Base-by-base conservation (phyloP, 106 monocot genomes). In the Dactylorhiza incarnata region DNA sequence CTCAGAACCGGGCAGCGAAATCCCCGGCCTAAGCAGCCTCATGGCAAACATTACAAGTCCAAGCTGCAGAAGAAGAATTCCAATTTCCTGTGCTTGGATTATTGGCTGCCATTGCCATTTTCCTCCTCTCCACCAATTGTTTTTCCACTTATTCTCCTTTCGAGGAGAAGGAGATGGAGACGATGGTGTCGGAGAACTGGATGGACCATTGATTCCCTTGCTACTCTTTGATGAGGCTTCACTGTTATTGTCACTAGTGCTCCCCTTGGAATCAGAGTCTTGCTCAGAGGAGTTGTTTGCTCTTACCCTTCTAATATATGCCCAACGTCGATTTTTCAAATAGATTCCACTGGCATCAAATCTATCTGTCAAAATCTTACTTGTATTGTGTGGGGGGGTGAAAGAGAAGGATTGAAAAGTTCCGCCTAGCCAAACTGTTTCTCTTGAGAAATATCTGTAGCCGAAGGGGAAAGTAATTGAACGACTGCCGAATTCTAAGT, bases 91-190 rank as follows among this genome's bases (percentile, higher is more conserved):
- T 9, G 83, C 89, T 80, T 89, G 94, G 12, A 91, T 84, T 23
- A 99, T 74, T 2, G 94, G 97, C 73, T 88, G 85, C 97, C 97
- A 99, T 77, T 88, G 79, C 97, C 94, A 99, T 55, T 83, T 83
- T 15, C 77, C 80, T 53, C 79, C 81, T 75, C 82, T 86, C 93
- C 89, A 86, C 93, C 90, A 94, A 67, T 79, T 71, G 52, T 78
- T 58, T 58, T 78, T 79, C 89, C 81, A 80, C 52, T 82, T 83
- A 37, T 87, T 89, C n/a, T 92, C 83, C 65, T 76, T 55, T 26
- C 84, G 79, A 15, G 82, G 68, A 2, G 84, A 76, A 67, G 82
- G 44, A 0, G 86, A 52, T 17, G 90, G 58, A 17, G 75, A 24
- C 43, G 87, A 55, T 16, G 77, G 16, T 7, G 79, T 29, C 3